Evolutionary conservation across 352 stramenopile genomes (phyloP).

Genomic region (Bremia lactucae): DNA sequence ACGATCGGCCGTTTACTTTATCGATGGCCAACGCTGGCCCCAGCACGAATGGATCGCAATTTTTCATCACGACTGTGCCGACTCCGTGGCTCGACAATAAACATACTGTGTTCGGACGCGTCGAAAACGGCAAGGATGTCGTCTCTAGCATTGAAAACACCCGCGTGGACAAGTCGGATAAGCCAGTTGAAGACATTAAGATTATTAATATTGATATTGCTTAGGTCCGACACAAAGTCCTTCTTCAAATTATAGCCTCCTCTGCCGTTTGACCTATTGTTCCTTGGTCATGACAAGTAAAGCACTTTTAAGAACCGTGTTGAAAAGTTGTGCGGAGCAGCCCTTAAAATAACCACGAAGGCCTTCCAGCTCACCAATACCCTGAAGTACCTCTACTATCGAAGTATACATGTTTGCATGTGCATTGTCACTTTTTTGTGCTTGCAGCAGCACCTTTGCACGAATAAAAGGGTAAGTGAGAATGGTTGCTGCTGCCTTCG

Average conservation of each 20-base stretch:
- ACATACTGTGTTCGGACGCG: conserved; percentile 89
- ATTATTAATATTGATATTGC: conserved; percentile 86
- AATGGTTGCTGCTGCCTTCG: conserved; percentile 76
- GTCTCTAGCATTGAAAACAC: conserved; percentile 93
- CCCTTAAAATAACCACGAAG: conserved; percentile 58
- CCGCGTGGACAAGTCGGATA: conserved; percentile 78
- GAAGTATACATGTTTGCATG: conserved; percentile 25
- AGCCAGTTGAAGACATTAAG: conserved; percentile 70
- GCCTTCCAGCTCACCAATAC: conserved; percentile 53
- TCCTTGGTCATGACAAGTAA: conserved; percentile 80
- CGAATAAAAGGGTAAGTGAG: conserved; percentile 85
- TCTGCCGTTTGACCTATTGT: too few species aligned
- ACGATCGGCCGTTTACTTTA: conserved; percentile 97
- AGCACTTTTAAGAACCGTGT: conserved; percentile 76
- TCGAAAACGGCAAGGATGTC: conserved; percentile 92
- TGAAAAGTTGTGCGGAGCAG: conserved; percentile 71
- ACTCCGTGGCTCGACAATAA: conserved; percentile 97
- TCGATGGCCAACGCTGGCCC: conserved; percentile 95
- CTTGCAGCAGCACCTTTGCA: conserved; percentile 83
- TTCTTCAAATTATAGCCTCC: too few species aligned
- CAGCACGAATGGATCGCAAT: conserved; percentile 84
- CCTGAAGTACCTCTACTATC: conserved; percentile 58
- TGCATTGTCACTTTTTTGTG: conserved; percentile 31
- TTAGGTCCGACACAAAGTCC: conserved; percentile 24
- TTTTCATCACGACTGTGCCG: conserved; percentile 98